Percentiles rank a stretch among this genome's conserved stretches.
Conservation (phyloP, 2,329 filamentous ascomycete genomes). For the Cladophialophora chaetospira region DNA sequence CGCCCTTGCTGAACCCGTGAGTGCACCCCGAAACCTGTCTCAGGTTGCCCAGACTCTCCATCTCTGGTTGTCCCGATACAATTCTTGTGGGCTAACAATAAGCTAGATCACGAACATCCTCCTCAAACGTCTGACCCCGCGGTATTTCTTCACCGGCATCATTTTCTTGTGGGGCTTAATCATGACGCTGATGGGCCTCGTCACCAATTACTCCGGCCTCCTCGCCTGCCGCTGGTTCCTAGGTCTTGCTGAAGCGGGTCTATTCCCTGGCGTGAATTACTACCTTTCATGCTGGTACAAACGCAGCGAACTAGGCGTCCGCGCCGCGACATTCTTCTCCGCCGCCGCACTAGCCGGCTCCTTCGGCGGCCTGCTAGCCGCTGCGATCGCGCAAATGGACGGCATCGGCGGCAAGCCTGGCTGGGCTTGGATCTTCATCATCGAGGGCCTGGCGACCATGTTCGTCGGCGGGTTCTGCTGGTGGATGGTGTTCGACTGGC, state of each 20-base stretch:
- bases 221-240: slow-evolving; percentile 52
- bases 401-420: slow-evolving; percentile 41
- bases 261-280: slow-evolving; percentile 49
- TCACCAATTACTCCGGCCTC: slow-evolving; percentile 46
- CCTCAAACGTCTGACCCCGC: slow-evolving; percentile 73
- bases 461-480: slow-evolving; percentile 45
- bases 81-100: too few species aligned
- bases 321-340: slow-evolving; percentile 58
- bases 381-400: slow-evolving; percentile 50
- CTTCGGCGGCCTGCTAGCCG: slow-evolving; percentile 59
- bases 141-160: slow-evolving; percentile 75
- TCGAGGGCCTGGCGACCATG: slow-evolving; percentile 46
- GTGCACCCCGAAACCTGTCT: too few species aligned
- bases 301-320: slow-evolving; percentile 59
- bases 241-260: slow-evolving; percentile 53
- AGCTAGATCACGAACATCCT: slow-evolving; percentile 76
- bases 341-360: slow-evolving; percentile 59
- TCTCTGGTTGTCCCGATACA: too few species aligned
- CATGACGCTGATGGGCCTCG: slow-evolving; percentile 39
- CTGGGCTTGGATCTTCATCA: slow-evolving; percentile 53
- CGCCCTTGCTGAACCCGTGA: slow-evolving; percentile 71
- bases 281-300: slow-evolving; percentile 59
- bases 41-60: too few species aligned
- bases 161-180: slow-evolving; percentile 64
- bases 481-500: slow-evolving; percentile 54